phyloP scores from a whole-genome alignment of 75 land plant genomes.

The Azolla pinnata region DNA sequence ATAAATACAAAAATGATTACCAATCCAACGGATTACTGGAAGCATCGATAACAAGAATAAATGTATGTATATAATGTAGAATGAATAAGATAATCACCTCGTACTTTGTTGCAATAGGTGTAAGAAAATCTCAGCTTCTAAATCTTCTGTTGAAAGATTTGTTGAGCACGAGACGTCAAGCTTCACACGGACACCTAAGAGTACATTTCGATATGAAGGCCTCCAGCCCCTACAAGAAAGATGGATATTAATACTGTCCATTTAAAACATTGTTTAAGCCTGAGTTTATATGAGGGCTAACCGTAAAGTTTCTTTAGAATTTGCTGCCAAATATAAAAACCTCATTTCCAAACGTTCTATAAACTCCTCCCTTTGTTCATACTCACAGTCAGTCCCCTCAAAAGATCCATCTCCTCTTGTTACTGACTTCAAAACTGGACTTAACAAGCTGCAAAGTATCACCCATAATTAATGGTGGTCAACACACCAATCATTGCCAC shows the following conservation, averaged over 20 bases:
- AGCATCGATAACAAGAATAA: background rate
- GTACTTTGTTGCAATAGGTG: conserved; percentile 63
- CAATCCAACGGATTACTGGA: background rate
- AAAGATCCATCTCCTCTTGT: conserved; percentile 31
- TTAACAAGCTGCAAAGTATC: conserved; percentile 60
- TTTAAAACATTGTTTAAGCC: background rate
- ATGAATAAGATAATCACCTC: conserved; percentile 42
- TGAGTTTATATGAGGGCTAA: conserved; percentile 4
- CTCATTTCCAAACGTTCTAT: conserved; percentile 63
- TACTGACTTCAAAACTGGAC: conserved; percentile 81
- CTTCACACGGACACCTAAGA: conserved; percentile 63
- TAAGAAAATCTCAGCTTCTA: conserved; percentile 88
- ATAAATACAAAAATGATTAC: background rate
- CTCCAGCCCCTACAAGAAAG: conserved; percentile 65
- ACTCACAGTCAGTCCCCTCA: conserved; percentile 32
- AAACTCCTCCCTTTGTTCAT: conserved; percentile 55
- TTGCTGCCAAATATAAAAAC: conserved; percentile 85
- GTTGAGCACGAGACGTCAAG: conserved; percentile 74
- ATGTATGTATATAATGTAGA: no score
- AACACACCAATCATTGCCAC: background rate
- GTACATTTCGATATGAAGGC: conserved; percentile 75
- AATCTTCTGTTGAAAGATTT: conserved; percentile 74
- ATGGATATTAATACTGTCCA: background rate
- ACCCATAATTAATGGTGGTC: background rate
- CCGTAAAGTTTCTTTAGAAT: conserved; percentile 81